phyloP scores from a whole-genome alignment of 192 early-diverging fungal species.

The Cladochytrium replicatum region DNA sequence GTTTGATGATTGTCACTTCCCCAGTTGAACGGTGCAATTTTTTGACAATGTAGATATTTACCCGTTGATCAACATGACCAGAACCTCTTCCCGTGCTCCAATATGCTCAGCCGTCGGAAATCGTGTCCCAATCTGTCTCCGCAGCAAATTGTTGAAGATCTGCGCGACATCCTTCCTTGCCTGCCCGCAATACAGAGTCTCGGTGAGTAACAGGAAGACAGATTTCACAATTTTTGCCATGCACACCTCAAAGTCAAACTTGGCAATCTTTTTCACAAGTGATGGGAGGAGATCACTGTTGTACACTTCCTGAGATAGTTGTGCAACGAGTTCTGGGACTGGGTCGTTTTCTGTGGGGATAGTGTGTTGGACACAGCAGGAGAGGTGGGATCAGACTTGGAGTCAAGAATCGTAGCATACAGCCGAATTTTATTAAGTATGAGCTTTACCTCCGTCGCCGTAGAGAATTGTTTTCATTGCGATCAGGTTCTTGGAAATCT shows the following conservation, averaged over 20 bases:
- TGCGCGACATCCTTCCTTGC: conserved; percentile 95
- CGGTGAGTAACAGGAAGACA: too few species aligned
- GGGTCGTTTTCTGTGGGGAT: conserved; percentile 77
- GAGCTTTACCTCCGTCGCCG: conserved; percentile 79
- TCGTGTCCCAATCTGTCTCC: conserved; percentile 86
- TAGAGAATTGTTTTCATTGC: conserved; percentile 89
- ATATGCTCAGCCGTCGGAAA: conserved; percentile 97
- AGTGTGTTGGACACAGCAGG: too few species aligned
- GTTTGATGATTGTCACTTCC: too few species aligned
- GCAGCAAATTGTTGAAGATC: conserved; percentile 94
- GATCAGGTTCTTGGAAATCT: conserved; percentile 90
- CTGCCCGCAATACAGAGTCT: too few species aligned
- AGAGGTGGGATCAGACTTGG: background rate
- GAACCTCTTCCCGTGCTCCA: conserved; percentile 68
- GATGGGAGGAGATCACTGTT: conserved; percentile 80
- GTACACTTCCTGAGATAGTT: conserved; percentile 94
- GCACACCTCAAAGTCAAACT: conserved; percentile 79
- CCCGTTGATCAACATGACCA: conserved; percentile 75
- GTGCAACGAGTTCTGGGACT: conserved; percentile 79
- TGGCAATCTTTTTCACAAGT: conserved; percentile 78
- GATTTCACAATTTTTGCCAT: background rate
- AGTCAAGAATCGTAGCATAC: conserved; percentile 6
- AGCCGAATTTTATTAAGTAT: conserved; percentile 6
- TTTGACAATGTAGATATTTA: conserved; percentile 20
- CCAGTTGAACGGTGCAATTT: too few species aligned